Evolutionary conservation across 495 filamentous ascomycete genomes (phyloP).

Genomic region (Penicillium coprophilum): DNA sequence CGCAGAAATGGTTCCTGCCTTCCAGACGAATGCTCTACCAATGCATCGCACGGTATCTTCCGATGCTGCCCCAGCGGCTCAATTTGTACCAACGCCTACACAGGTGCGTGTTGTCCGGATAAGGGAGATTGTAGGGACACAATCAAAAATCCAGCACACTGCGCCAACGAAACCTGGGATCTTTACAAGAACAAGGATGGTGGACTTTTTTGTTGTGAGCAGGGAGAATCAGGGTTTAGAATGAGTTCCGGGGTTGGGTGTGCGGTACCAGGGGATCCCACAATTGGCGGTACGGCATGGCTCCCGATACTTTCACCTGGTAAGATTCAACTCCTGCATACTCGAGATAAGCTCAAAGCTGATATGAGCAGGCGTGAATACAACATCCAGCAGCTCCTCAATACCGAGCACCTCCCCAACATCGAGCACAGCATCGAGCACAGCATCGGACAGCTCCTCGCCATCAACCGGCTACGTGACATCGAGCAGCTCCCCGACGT

Average conservation of each 20-base stretch:
- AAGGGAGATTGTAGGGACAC: neutral
- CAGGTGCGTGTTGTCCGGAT: neutral
- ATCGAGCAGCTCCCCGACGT: neutral
- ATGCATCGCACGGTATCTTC: too few relatives aligned
- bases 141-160: neutral
- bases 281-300: neutral
- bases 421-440: neutral
- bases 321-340: neutral
- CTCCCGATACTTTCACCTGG: neutral
- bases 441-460: too few relatives aligned
- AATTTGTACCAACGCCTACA: neutral
- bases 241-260: neutral
- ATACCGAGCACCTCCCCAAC: neutral
- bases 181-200: neutral
- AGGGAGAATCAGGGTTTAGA: neutral
- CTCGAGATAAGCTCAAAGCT: neutral
- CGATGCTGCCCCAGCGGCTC: neutral
- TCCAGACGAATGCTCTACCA: too few relatives aligned
- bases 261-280: neutral
- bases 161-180: neutral
- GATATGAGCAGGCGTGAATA: neutral
- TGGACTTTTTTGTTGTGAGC: neutral
- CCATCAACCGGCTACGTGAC: neutral
- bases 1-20: too few relatives aligned
- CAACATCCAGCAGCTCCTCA: neutral